Conservation (phyloP, 495 filamentous ascomycete genomes). For the Cudoniella acicularis region DNA sequence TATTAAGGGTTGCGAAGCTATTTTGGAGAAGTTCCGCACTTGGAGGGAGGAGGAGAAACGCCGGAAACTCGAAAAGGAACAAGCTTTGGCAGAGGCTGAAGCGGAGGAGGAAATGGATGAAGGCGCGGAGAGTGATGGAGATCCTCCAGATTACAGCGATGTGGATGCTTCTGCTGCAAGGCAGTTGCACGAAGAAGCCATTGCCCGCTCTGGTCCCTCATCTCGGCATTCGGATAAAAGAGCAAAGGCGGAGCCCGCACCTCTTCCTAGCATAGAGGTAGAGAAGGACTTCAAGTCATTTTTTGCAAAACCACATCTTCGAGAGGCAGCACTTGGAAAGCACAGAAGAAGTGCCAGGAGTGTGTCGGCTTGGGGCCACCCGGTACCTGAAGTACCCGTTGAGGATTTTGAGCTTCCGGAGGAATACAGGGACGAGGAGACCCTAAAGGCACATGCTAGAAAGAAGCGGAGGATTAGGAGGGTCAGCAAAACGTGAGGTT, state of each 20-base stretch:
- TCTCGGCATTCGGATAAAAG: conserved; percentile 4
- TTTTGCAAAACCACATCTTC: conserved; percentile 70
- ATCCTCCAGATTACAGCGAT: conserved; percentile 61
- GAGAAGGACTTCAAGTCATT: conserved; percentile 79
- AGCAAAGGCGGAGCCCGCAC: conserved; percentile 9
- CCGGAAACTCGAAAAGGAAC: conserved; percentile 65
- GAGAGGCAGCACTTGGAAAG: conserved; percentile 67
- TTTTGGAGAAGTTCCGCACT: conserved; percentile 79
- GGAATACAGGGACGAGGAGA: conserved; percentile 65
- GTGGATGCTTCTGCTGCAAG: conserved; percentile 68
- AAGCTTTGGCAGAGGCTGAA: conserved; percentile 41
- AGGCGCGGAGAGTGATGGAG: conserved; percentile 38
- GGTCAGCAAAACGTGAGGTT: conserved; percentile 17
- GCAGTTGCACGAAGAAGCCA: conserved; percentile 72
- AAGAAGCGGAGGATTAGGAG: conserved; percentile 24
- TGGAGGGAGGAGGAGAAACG: conserved; percentile 93
- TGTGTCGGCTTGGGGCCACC: conserved; percentile 70
- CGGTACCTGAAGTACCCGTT: conserved; percentile 67
- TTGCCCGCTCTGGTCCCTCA: conserved; percentile 30
- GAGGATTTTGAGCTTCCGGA: conserved; percentile 70
- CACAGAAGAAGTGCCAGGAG: conserved; percentile 53
- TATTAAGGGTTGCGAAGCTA: conserved; percentile 69
- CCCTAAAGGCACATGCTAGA: conserved; percentile 60
- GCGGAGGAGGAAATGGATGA: conserved; percentile 34
- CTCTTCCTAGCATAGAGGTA: conserved; percentile 29